Conservation (phyloP, 805 yeast genomes). For the Hanseniaspora singularis region DNA sequence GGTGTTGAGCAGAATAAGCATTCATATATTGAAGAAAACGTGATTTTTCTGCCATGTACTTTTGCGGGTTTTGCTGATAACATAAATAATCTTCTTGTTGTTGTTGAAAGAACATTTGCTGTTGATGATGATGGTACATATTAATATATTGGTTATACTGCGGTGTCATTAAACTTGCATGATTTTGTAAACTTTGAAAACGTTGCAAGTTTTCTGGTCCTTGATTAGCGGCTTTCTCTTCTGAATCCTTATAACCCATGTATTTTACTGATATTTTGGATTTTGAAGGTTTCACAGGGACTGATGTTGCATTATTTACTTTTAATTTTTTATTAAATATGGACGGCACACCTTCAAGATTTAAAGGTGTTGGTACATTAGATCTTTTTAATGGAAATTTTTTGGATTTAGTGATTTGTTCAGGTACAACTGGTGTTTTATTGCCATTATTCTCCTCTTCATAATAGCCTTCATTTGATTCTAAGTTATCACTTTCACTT, state of each 20-base stretch:
- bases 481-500: neutral
- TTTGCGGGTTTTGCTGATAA: neutral
- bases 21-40: too few relatives aligned
- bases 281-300: neutral
- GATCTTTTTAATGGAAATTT: slow-evolving; percentile 1
- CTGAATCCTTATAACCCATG: too few relatives aligned
- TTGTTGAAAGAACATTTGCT: neutral
- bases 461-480: neutral
- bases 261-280: slow-evolving; percentile 5
- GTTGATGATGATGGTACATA: neutral
- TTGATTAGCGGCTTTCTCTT: too few relatives aligned
- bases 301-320: neutral
- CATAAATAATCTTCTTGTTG: neutral
- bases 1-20: too few relatives aligned
- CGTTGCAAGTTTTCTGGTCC: too few relatives aligned
- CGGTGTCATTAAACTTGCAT: too few relatives aligned
- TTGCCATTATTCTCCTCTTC: too few relatives aligned
- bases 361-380: slow-evolving; percentile 5
- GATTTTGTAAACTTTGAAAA: too few relatives aligned
- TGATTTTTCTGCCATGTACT: too few relatives aligned
- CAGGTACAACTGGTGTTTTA: neutral
- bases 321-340: neutral
- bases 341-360: neutral
- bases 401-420: neutral
- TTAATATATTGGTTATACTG: neutral